These are phyloP conservation scores for Linnemannia elongata DNA, from an alignment of 192 early-diverging fungal species.

Conservation along the genomic window DNA sequence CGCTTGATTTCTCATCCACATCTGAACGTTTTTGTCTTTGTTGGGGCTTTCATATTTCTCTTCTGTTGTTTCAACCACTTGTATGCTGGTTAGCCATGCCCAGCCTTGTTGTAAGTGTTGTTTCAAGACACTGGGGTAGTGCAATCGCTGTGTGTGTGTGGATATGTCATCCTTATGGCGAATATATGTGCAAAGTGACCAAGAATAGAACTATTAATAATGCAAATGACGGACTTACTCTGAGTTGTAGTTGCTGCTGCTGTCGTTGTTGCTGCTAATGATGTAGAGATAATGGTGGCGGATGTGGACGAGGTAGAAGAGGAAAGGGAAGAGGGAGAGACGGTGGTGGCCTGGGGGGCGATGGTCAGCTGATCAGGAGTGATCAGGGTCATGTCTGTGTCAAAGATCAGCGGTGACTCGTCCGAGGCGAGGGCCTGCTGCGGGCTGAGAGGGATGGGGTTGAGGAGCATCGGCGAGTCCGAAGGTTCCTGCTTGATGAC, in stretches of 20 bases:
- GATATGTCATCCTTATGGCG: background rate
- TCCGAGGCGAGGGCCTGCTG: constrained; percentile 18
- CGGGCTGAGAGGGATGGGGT: constrained; percentile 6
- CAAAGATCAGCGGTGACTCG: constrained; percentile 10
- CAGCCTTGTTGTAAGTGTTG: too few relatives aligned
- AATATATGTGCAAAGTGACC: background rate
- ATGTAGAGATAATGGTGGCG: background rate
- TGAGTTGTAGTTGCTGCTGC: background rate
- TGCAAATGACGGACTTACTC: constrained; percentile 5
- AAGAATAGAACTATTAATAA: constrained; percentile 8
- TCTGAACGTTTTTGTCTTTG: too few relatives aligned
- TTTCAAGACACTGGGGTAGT: too few relatives aligned
- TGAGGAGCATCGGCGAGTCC: constrained; percentile 6
- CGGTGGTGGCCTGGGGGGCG: constrained; percentile 40
- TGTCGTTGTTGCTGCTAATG: background rate
- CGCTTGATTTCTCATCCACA: too few relatives aligned
- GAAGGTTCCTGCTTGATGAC: background rate
- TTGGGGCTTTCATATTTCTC: too few relatives aligned
- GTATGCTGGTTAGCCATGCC: too few relatives aligned
- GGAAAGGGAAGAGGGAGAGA: constrained; percentile 11
- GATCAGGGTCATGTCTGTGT: constrained; percentile 21
- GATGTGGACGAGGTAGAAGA: background rate
- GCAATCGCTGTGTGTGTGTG: background rate
- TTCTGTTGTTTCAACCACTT: too few relatives aligned
- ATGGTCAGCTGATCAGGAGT: constrained; percentile 49